Conservation (phyloP, 1,139 yeast genomes). For the Chernovozyma sophiae-reginae region DNA sequence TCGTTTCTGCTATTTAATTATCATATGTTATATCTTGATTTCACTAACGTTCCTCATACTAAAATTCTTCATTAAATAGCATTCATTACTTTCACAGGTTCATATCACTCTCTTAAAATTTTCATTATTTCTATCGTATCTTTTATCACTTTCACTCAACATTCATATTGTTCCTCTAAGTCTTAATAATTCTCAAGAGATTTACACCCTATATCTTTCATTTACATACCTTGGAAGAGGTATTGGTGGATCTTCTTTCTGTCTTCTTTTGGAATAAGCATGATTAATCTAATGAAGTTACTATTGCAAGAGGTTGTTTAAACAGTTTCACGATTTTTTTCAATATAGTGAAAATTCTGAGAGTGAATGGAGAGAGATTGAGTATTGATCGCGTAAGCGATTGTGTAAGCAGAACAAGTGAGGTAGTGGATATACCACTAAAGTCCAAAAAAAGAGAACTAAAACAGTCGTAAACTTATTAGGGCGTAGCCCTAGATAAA, state of each 20-base stretch:
- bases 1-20: too few species aligned
- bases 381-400: neutral
- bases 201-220: too few species aligned
- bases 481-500: neutral
- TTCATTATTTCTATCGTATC: too few species aligned
- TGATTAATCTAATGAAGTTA: constrained; percentile 35
- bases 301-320: constrained; percentile 3
- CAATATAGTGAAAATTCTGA: constrained; percentile 7
- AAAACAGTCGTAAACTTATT: too few species aligned
- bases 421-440: neutral
- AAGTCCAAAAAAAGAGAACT: neutral
- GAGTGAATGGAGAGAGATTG: constrained; percentile 1
- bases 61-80: too few species aligned
- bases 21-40: too few species aligned
- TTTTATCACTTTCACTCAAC: neutral
- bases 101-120: too few species aligned
- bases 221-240: constrained; percentile 92
- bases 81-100: too few species aligned
- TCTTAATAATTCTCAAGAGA: too few species aligned
- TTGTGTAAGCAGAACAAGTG: neutral
- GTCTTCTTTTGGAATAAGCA: constrained; percentile 99
- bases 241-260: constrained; percentile 99
- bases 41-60: too few species aligned
- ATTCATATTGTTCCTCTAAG: too few species aligned
- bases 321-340: constrained; percentile 4